Percentiles rank a stretch among this genome's conserved stretches.
phyloP scores from a whole-genome alignment of 257 asterid species.

The Cinchona pubescens region DNA sequence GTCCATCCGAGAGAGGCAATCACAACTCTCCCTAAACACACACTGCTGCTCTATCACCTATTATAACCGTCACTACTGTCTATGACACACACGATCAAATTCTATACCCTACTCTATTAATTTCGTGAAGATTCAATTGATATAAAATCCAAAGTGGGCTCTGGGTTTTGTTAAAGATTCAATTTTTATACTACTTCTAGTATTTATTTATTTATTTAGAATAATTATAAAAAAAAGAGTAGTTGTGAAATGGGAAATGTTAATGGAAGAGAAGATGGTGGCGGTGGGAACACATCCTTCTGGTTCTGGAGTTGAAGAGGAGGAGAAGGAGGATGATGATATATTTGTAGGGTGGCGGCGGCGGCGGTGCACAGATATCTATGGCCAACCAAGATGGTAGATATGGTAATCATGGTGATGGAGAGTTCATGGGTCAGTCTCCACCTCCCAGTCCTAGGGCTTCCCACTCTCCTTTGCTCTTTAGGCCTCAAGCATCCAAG shows the following conservation, averaged over 20 bases:
- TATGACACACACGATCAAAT: too few relatives aligned
- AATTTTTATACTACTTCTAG: background rate
- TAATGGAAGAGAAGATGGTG: conserved; percentile 75
- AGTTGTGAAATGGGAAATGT: conserved; percentile 59
- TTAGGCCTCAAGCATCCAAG: conserved; percentile 88
- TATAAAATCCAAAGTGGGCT: conserved; percentile 32
- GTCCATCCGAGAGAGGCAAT: background rate
- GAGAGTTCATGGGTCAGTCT: conserved; percentile 68
- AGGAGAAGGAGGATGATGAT: conserved; percentile 5
- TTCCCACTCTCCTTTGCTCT: conserved; percentile 81
- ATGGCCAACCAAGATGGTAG: conserved; percentile 45
- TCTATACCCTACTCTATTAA: too few relatives aligned
- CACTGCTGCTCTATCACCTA: background rate
- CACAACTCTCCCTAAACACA: background rate
- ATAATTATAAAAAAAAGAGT: too few relatives aligned
- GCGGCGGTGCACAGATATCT: conserved; percentile 39
- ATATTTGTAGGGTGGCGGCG: too few relatives aligned
- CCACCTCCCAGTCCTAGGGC: conserved; percentile 95
- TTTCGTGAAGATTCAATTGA: too few relatives aligned
- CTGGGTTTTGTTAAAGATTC: conserved; percentile 13
- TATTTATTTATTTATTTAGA: too few relatives aligned
- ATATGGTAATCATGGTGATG: conserved; percentile 31
- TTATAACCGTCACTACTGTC: conserved; percentile 4
- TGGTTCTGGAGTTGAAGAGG: conserved; percentile 43
- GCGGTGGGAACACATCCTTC: conserved; percentile 47